Evolutionary conservation across 176 grass and related monocot genomes (phyloP).

Genomic region (Saccharum spontaneum): DNA sequence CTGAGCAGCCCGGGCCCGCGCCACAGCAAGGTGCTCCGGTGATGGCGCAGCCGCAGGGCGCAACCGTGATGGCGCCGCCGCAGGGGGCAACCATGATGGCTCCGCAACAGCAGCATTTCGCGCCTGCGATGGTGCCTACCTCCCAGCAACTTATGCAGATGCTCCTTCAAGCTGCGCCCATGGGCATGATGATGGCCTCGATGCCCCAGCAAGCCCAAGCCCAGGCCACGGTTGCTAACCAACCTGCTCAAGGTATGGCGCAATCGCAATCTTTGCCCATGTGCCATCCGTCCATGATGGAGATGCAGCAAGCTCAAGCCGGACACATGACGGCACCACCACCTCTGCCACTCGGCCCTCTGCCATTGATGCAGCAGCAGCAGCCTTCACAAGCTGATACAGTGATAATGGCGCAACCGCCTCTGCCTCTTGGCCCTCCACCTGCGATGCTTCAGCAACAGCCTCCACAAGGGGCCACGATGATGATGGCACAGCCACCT

Average conservation of each 20-base stretch:
- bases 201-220: neutral
- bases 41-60: neutral
- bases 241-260: neutral
- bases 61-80: neutral
- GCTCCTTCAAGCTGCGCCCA: neutral
- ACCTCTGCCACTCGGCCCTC: neutral
- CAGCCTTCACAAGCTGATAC: neutral
- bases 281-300: neutral
- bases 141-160: neutral
- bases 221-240: neutral
- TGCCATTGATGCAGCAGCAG: neutral
- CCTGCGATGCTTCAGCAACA: conserved; percentile 21
- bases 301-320: conserved; percentile 3
- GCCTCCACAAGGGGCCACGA: neutral
- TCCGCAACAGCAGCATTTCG: conserved; percentile 13
- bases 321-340: neutral
- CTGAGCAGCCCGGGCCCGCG: neutral
- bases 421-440: neutral
- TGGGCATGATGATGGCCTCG: neutral
- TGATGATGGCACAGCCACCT: neutral
- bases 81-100: neutral
- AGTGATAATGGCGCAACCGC: neutral
- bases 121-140: neutral
- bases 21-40: neutral
- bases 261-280: neutral